Evolutionary conservation across 352 stramenopile genomes (phyloP).

Genomic region (Lagenidium giganteum): DNA sequence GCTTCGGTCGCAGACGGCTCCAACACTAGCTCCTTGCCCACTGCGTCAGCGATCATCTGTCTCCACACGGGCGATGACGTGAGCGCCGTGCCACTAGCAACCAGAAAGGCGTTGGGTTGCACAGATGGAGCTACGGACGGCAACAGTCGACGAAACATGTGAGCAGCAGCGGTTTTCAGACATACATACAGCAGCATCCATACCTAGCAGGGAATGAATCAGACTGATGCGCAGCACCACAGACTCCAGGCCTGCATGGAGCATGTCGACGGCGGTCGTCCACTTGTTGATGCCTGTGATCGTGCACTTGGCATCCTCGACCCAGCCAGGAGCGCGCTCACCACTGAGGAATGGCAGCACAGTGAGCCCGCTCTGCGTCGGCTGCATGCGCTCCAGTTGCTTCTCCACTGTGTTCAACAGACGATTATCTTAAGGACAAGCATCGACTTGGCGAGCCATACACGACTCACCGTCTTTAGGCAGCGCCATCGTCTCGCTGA

Average conservation of each 20-base stretch:
- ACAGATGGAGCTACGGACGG: conserved; percentile 21
- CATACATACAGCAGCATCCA: conserved; percentile 1
- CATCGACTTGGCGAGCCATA: too few relatives aligned
- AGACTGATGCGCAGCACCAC: conserved; percentile 87
- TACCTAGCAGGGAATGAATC: conserved; percentile 81
- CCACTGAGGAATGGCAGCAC: conserved; percentile 91
- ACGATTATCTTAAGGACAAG: too few relatives aligned
- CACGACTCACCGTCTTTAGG: conserved; percentile 28
- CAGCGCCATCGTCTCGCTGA: conserved; percentile 65
- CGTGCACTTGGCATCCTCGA: conserved; percentile 83
- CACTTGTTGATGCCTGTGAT: conserved; percentile 91
- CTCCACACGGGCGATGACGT: conserved; percentile 78
- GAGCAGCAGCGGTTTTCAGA: background rate
- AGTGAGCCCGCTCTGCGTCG: conserved; percentile 67
- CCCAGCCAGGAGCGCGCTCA: conserved; percentile 91
- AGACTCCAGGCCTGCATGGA: conserved; percentile 88
- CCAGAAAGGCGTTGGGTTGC: conserved; percentile 41
- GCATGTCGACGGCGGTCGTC: conserved; percentile 84
- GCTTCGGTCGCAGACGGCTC: conserved; percentile 63
- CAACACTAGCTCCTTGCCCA: conserved; percentile 68
- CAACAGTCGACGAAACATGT: background rate
- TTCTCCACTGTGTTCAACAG: too few relatives aligned
- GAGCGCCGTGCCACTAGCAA: conserved; percentile 80
- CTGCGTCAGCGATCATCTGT: conserved; percentile 82
- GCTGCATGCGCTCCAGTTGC: conserved; percentile 26